Percentiles rank a stretch among this genome's conserved stretches.
Evolutionary conservation across 2,329 filamentous ascomycete genomes (phyloP).

Genomic region (Aspergillus pseudoglaucus): DNA sequence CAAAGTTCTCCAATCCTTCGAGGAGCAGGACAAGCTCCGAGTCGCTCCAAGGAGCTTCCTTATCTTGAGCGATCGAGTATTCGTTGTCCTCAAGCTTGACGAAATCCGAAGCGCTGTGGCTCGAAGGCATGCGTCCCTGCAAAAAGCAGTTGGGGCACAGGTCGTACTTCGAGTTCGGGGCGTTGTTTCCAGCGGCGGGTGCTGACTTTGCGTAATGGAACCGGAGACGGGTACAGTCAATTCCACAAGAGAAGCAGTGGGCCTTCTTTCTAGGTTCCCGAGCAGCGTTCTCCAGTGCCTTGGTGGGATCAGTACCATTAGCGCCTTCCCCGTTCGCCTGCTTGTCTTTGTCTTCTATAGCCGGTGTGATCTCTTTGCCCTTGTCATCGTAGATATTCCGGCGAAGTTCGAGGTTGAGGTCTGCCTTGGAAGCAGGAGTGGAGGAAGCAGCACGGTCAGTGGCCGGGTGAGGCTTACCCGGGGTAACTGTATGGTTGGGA

Average conservation of each 20-base stretch:
- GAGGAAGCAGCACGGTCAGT: conserved; percentile 68
- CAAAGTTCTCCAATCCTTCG: conserved; percentile 85
- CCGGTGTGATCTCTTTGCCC: conserved; percentile 72
- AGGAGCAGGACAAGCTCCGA: conserved; percentile 82
- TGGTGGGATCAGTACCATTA: conserved; percentile 58
- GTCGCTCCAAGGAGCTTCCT: conserved; percentile 85
- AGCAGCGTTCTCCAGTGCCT: conserved; percentile 54
- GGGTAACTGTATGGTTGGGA: conserved; percentile 61
- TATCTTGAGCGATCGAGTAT: conserved; percentile 70
- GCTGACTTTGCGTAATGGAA: conserved; percentile 64
- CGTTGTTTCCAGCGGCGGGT: conserved; percentile 46
- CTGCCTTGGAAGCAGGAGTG: conserved; percentile 62
- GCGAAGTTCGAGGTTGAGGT: conserved; percentile 85
- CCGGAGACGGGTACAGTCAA: conserved; percentile 72
- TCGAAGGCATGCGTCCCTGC: conserved; percentile 73
- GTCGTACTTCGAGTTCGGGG: conserved; percentile 65
- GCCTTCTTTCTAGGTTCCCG: conserved; percentile 61
- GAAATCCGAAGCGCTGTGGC: conserved; percentile 73
- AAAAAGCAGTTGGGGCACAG: conserved; percentile 87
- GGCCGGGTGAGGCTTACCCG: conserved; percentile 55
- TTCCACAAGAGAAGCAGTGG: conserved; percentile 85
- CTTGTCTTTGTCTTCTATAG: conserved; percentile 59
- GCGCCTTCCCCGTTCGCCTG: conserved; percentile 69
- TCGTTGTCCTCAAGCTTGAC: conserved; percentile 82
- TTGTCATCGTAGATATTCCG: conserved; percentile 94